Conservation (phyloP, 352 stramenopile genomes). For the Peronosclerospora sorghi region DNA sequence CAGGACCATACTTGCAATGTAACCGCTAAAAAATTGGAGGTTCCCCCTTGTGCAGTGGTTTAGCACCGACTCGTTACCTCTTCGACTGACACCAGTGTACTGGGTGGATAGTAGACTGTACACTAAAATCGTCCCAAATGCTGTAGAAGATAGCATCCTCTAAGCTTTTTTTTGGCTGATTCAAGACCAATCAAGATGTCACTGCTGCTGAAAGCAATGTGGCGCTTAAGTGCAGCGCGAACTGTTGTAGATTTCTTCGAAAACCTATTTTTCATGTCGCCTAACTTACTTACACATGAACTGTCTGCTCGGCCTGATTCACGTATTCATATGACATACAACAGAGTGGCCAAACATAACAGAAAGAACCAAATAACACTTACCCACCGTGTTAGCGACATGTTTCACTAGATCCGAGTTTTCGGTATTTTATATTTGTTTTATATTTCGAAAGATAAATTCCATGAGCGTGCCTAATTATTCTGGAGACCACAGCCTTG, state of each 20-base stretch:
- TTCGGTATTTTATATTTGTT: conserved; percentile 40
- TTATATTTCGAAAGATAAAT: conserved; percentile 49
- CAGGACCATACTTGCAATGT: too few species aligned
- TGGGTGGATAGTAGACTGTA: too few species aligned
- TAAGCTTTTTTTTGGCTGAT: too few species aligned
- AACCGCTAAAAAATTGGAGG: too few species aligned
- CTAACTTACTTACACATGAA: conserved; percentile 45
- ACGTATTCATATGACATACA: not conserved
- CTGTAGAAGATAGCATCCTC: too few species aligned
- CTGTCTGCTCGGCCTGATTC: conserved; percentile 35
- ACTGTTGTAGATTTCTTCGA: conserved; percentile 26
- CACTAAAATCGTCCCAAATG: too few species aligned
- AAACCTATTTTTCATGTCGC: conserved; percentile 41
- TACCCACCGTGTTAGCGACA: conserved; percentile 25
- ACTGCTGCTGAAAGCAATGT: not conserved
- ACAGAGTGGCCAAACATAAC: conserved; percentile 2
- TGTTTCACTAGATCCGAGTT: conserved; percentile 24
- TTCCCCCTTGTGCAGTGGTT: too few species aligned
- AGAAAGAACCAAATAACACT: not conserved
- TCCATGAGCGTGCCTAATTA: conserved; percentile 47
- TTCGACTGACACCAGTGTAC: too few species aligned
- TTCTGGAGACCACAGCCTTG: conserved; percentile 41
- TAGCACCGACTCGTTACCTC: too few species aligned
- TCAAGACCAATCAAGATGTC: too few species aligned
- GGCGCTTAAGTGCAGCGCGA: conserved; percentile 38